These are phyloP conservation scores for Pseudogymnoascus sp. DNA, from an alignment of 2,329 filamentous ascomycete species.

Conservation along the genomic window DNA sequence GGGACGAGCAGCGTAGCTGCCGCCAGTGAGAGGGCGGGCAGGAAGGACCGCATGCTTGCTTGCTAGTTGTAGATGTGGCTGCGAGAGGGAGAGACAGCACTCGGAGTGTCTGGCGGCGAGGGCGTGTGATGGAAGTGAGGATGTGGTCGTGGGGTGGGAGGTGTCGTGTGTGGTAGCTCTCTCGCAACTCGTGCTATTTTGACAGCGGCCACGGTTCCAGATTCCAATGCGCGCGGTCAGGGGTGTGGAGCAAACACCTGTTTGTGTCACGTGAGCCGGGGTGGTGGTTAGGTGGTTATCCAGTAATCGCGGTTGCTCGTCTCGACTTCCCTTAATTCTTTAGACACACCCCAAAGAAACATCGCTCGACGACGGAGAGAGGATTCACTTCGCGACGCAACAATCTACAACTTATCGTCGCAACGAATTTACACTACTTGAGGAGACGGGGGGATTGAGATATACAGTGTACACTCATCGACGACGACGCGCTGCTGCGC, in stretches of 20 bases:
- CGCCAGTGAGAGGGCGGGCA: constrained; percentile 59
- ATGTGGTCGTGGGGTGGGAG: not conserved
- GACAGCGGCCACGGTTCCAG: constrained; percentile 9
- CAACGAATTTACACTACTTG: not conserved
- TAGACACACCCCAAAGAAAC: not conserved
- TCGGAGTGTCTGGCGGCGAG: not conserved
- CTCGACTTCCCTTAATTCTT: not conserved
- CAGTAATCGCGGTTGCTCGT: not conserved
- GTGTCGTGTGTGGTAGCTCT: constrained; percentile 4
- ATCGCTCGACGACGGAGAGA: not conserved
- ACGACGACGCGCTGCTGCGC: not conserved
- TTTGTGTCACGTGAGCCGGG: not conserved
- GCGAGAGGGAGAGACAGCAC: not conserved
- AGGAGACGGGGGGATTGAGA: not conserved
- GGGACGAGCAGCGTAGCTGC: constrained; percentile 41
- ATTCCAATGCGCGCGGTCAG: constrained; percentile 8
- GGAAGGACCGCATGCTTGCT: constrained; percentile 47
- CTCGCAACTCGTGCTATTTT: constrained; percentile 6
- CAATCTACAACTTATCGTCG: not conserved
- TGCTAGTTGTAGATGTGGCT: not conserved
- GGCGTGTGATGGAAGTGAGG: not conserved
- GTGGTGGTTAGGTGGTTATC: not conserved
- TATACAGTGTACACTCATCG: not conserved
- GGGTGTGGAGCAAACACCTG: constrained; percentile 1
- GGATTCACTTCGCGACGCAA: not conserved